Evolutionary conservation across 495 filamentous ascomycete genomes (phyloP), one percentile per base, ranked within the genome.

Genomic region (Hyaloscypha variabilis): DNA sequence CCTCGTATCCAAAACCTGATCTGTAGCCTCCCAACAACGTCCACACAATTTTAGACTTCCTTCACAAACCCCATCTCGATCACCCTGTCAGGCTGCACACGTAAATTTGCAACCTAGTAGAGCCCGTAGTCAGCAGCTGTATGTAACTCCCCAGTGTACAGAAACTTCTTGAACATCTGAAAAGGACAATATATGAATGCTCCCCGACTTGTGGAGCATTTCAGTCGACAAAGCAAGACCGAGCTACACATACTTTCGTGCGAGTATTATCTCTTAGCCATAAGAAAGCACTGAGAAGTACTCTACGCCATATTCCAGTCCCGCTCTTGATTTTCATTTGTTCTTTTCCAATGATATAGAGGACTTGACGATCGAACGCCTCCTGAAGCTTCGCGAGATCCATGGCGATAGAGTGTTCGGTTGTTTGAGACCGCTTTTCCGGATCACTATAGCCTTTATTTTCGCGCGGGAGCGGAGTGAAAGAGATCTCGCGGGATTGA

Each of bases 281-380:
- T 30, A 91, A 69, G 67, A 90, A 92, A 0, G 80, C 75, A 25
- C 72, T 76, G 54, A 91, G 69, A 8, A 85, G 49, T 0, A 83
- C 23, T 46, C 70, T 79, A 13, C 86, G 75, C 52, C 77, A 61
- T 36, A 81, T 69, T 26, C 81, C 78, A 24, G 77, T 80, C 6
- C 74, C 76, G 2, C 60, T 36, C 54, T 74, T 75, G 65, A 91
- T 78, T 19, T 78, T 76, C 81, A 92, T 82, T 76, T 90, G 82
- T 65, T 91, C 89, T 71, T 91, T 92, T 13, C 89, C 89, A 8
- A 91, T 78, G 30, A 92, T 82, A 64, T 91, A 90, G 49, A 91
- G 72, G 28, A 89, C 80, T 66, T 87, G 85, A 28, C 79, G 78
- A 8, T 79, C 78, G 67, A 83, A 90, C 1, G 88, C 87, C 2